These are phyloP conservation scores for Melampsora americana DNA, from an alignment of 1,284 basidiomycete genomes.

Conservation along the genomic window DNA sequence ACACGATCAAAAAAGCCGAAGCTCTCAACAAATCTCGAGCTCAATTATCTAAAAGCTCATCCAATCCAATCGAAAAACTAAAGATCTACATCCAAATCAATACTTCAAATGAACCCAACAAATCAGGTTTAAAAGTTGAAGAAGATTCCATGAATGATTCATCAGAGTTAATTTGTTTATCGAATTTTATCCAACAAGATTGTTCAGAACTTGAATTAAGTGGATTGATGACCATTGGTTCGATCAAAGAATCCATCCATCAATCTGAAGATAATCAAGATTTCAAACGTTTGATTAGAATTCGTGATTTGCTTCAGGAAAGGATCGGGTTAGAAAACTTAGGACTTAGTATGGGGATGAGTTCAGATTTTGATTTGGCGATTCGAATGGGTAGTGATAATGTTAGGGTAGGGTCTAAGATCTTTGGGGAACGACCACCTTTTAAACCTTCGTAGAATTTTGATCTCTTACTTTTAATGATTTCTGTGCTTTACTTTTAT, in stretches of 20 bases:
- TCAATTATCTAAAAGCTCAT: conserved; percentile 55
- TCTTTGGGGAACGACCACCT: conserved; percentile 66
- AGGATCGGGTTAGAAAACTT: conserved; percentile 59
- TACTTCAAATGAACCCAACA: conserved; percentile 83
- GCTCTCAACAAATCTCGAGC: conserved; percentile 75
- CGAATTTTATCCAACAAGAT: conserved; percentile 65
- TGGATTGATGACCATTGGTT: conserved; percentile 96
- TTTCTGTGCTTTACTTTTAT: no score
- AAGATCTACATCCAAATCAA: conserved; percentile 88
- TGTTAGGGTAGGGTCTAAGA: conserved; percentile 85
- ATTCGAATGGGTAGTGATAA: conserved; percentile 77
- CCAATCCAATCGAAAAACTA: conserved; percentile 58
- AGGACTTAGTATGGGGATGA: conserved; percentile 96
- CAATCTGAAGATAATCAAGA: conserved; percentile 71
- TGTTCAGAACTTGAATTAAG: conserved; percentile 74
- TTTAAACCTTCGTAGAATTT: conserved; percentile 45
- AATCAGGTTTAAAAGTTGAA: conserved; percentile 68
- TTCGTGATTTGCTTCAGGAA: conserved; percentile 62
- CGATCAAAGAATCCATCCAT: conserved; percentile 66
- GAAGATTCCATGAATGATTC: conserved; percentile 46
- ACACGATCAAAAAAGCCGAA: conserved; percentile 76
- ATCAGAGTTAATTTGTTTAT: conserved; percentile 66
- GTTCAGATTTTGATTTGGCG: conserved; percentile 85
- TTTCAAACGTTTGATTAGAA: conserved; percentile 69
- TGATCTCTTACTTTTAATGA: no score